Evolutionary conservation across 805 yeast species (phyloP), one percentile per base, ranked within the genome.

Genomic region (Wickerhamomyces queroliae): DNA sequence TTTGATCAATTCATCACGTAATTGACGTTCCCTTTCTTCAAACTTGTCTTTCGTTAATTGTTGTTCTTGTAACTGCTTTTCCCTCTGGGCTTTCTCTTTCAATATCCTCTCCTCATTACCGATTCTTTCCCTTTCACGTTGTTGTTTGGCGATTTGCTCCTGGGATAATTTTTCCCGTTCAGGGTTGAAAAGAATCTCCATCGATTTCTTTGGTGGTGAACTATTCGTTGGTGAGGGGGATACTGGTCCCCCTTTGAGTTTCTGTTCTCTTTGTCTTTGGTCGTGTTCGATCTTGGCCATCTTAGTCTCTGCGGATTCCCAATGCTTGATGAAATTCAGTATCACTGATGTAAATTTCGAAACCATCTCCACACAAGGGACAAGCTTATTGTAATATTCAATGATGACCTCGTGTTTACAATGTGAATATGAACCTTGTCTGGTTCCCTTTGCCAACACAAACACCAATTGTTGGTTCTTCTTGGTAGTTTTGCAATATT

Each of bases 401-500:
- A 53, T 38, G 1, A 68, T 44, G 15, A 51, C 61, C 31, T 62
- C 59, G 4, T 59, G 40, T 24, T 52, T 61, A 5, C 58, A 45
- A n/a, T 58, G 66, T 42, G 51, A 61, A 26, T 34, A 40, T 2
- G 74, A 53, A 32, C 63, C 64, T 38, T 59, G 61, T 25, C 76
- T 55, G 3, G 69, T 49, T 27, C 64, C 63, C 34, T 72, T 57
- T 1, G 73, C 62, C 35, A 69, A 52, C 6, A 63, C 67, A 13
- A 73, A 72, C 24, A 69, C 57, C 16, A 71, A 49, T 9, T 64
- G 64, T 4, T 73, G 72, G 45, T 69, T 70, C 36, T 64, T 69
- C 43, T 65, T 69, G 7, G 67, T 49, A 1, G 55, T 41, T 35
- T 59, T 62, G 48, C 69, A 63, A 24, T 56, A 45, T 12, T 66